A percentile compares a stretch with the other conserved stretches of the same genome.
These are phyloP conservation scores for Serpula lacrymans DNA, from an alignment of 768 basidiomycete species.

Conservation along the genomic window DNA sequence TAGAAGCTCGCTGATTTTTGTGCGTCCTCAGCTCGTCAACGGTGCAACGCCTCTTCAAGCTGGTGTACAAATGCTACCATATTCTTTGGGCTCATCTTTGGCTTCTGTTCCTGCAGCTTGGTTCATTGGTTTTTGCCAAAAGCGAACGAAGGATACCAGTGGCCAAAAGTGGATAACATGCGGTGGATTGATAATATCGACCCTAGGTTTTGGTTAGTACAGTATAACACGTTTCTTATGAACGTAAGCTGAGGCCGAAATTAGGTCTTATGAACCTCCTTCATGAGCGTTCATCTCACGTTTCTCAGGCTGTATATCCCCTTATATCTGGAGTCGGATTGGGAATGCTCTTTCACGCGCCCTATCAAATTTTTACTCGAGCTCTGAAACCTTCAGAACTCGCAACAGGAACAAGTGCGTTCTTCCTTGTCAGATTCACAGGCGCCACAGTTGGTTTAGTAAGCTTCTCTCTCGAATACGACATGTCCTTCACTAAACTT, in stretches of 20 bases:
- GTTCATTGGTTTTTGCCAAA: conserved; percentile 70
- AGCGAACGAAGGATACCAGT: conserved; percentile 48
- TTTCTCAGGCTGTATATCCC: conserved; percentile 53
- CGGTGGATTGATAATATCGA: conserved; percentile 58
- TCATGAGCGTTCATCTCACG: conserved; percentile 44
- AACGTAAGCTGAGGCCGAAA: conserved; percentile 8
- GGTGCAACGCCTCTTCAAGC: conserved; percentile 69
- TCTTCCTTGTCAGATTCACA: conserved; percentile 85
- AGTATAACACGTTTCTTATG: neutral
- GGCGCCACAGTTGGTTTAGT: conserved; percentile 82
- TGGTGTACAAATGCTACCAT: conserved; percentile 74
- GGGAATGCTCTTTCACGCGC: conserved; percentile 83
- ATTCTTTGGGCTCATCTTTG: conserved; percentile 80
- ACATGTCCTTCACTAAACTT: conserved; percentile 5
- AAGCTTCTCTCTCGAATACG: conserved; percentile 24
- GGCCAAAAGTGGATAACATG: conserved; percentile 67
- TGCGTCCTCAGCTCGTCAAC: conserved; percentile 54
- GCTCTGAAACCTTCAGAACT: conserved; percentile 63
- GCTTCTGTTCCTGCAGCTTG: conserved; percentile 86
- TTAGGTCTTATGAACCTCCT: conserved; percentile 68
- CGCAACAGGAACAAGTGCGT: conserved; percentile 79
- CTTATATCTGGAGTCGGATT: conserved; percentile 73
- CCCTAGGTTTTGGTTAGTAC: conserved; percentile 69
- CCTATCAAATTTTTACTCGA: conserved; percentile 75
- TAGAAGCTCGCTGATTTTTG: conserved; percentile 3